Percentiles rank a stretch among this genome's conserved stretches.
Conservation (phyloP, 805 yeast genomes). For the Nakazawaea anatomiae region DNA sequence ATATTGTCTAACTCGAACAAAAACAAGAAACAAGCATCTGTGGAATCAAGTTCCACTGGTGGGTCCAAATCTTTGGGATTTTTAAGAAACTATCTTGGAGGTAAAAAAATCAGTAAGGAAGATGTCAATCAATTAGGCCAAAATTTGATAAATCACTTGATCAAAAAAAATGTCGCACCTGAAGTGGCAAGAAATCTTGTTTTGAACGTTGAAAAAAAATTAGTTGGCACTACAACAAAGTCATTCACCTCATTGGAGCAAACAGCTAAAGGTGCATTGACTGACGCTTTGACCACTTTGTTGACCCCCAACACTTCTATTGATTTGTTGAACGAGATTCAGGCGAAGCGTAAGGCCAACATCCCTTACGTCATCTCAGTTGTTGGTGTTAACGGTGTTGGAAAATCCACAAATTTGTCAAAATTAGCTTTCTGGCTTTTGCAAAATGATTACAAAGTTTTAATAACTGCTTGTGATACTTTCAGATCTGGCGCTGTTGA, state of each 20-base stretch:
- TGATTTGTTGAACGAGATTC: constrained; percentile 78
- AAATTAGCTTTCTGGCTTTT: constrained; percentile 93
- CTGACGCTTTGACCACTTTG: constrained; percentile 64
- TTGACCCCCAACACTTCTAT: constrained; percentile 90
- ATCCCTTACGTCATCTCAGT: constrained; percentile 92
- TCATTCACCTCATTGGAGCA: constrained; percentile 68
- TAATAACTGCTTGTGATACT: constrained; percentile 96
- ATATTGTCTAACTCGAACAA: constrained; percentile 23
- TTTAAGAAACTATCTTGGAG: constrained; percentile 58
- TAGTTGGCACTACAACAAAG: constrained; percentile 68
- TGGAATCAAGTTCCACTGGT: constrained; percentile 16
- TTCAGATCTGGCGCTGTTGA: constrained; percentile 99
- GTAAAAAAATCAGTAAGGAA: constrained; percentile 54
- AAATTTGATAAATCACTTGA: constrained; percentile 67
- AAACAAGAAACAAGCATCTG: not conserved
- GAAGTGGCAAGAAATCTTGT: constrained; percentile 75
- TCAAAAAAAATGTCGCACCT: constrained; percentile 87
- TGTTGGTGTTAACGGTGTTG: constrained; percentile 98
- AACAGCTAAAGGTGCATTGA: constrained; percentile 60
- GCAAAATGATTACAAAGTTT: constrained; percentile 79
- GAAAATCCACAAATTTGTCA: constrained; percentile 92
- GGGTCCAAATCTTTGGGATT: constrained; percentile 44
- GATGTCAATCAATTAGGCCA: constrained; percentile 63
- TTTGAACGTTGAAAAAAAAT: constrained; percentile 59
- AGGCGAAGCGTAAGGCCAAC: constrained; percentile 31